Conservation (phyloP, 148 eudicot genomes). For the Camellia lanceoleosa region DNA sequence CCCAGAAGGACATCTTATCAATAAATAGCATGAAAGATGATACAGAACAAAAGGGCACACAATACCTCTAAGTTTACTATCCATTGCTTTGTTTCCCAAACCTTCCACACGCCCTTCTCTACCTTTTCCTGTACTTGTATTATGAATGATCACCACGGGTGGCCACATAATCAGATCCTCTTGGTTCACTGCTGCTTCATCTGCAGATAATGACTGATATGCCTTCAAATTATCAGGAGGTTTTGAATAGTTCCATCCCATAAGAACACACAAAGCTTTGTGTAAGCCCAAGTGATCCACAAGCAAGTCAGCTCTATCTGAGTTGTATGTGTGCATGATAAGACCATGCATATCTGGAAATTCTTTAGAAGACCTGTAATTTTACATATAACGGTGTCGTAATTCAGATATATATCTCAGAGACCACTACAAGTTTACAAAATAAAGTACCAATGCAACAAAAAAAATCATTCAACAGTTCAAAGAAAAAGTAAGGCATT, state of each 20-base stretch:
- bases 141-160: constrained; percentile 78
- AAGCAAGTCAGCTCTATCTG: constrained; percentile 59
- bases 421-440: constrained; percentile 5
- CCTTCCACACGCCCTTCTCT: constrained; percentile 94
- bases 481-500: neutral
- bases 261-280: constrained; percentile 87
- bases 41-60: constrained; percentile 35
- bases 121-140: constrained; percentile 82
- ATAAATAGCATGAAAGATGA: constrained; percentile 16
- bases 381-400: constrained; percentile 52
- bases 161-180: constrained; percentile 96
- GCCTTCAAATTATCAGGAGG: constrained; percentile 77
- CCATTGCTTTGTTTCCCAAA: constrained; percentile 94
- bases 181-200: constrained; percentile 69
- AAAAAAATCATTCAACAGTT: neutral
- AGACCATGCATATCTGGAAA: constrained; percentile 86
- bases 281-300: constrained; percentile 96
- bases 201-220: constrained; percentile 77
- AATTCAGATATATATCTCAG: constrained; percentile 29
- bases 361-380: constrained; percentile 85
- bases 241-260: constrained; percentile 88
- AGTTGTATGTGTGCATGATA: constrained; percentile 80
- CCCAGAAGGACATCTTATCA: neutral
- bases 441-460: neutral
- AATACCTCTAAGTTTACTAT: constrained; percentile 85